Base-by-base conservation (phyloP, 2,329 filamentous ascomycete species). In the Kalmusia sp. region DNA sequence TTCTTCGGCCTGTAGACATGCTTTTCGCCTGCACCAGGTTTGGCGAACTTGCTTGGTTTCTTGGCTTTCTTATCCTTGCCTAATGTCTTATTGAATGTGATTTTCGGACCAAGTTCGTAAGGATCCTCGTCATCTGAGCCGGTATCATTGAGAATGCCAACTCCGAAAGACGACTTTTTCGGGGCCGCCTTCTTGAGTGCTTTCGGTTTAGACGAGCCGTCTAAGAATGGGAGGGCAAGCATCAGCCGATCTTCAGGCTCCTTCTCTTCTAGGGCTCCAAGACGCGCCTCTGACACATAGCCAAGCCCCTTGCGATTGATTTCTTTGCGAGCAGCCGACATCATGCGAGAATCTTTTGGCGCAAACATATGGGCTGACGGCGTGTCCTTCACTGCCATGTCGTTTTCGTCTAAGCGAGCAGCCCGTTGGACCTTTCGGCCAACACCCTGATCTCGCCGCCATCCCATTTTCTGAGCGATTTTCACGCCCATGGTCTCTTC, bases 91-190 rank as follows among this genome's bases (percentile, higher is more conserved):
- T 91, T 96, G 74, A 96, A 96, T 11, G 88, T 91, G 70, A 97
- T 96, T 61, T 87, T 89, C 0, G 95, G 95, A 0, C 93, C 93
- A 48, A 98, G 88, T 52, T 93, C 90, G 69, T 96, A 98, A 0
- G 92, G 90, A 66, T 97, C 93, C 65, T 98, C 95, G 39, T 97
- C 93, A 62, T 98, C 95, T 4, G 93, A 97, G 9, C 92, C 93
- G 17, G 88, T 95, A 62, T 97, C 93, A 65, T 98, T 97, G 39
- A 98, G 76, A 1, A 97, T 82, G 0, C 93, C 93, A 12, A 96
- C 88, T 0, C 93, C 93, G 59, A 98, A 91, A 0, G 90, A 91
- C 2, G 89, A 85, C 66, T 87, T 89, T 51, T 85, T 84, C 48
- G 80, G 82, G 21, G 70, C 54, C 54, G 64, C 62, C 46, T 79